Evolutionary conservation across 805 yeast genomes (phyloP).

Genomic region (Ascoidea tarda): DNA sequence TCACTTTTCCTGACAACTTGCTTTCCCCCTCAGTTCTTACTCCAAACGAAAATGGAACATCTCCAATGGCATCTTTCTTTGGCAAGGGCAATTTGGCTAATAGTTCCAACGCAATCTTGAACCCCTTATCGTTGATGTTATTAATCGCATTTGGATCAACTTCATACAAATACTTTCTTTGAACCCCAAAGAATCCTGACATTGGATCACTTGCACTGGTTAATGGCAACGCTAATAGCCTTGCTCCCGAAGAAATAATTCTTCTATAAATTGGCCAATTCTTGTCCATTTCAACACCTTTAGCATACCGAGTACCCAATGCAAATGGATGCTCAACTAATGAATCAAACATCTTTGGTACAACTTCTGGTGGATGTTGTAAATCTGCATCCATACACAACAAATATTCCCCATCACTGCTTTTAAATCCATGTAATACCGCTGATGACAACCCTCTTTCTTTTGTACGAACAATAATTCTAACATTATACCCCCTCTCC

Average conservation of each 20-base stretch:
- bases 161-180: constrained; percentile 24
- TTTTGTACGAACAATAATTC: constrained; percentile 33
- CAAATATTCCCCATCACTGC: constrained; percentile 30
- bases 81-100: constrained; percentile 32
- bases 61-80: constrained; percentile 23
- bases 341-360: constrained; percentile 27
- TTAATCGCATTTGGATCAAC: constrained; percentile 17
- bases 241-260: constrained; percentile 33
- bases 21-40: constrained; percentile 42
- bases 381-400: constrained; percentile 41
- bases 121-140: constrained; percentile 26
- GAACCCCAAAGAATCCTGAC: constrained; percentile 39
- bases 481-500: constrained; percentile 31
- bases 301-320: constrained; percentile 38
- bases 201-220: constrained; percentile 39
- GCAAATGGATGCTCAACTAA: constrained; percentile 28
- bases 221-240: constrained; percentile 32
- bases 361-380: constrained; percentile 39
- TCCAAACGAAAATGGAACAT: constrained; percentile 35
- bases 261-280: constrained; percentile 39
- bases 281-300: constrained; percentile 38
- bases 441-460: constrained; percentile 39
- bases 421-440: constrained; percentile 31
- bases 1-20: constrained; percentile 32
- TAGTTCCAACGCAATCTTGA: constrained; percentile 34